Base-by-base conservation (phyloP, 1,284 basidiomycete species). In the Marasmius sp. region DNA sequence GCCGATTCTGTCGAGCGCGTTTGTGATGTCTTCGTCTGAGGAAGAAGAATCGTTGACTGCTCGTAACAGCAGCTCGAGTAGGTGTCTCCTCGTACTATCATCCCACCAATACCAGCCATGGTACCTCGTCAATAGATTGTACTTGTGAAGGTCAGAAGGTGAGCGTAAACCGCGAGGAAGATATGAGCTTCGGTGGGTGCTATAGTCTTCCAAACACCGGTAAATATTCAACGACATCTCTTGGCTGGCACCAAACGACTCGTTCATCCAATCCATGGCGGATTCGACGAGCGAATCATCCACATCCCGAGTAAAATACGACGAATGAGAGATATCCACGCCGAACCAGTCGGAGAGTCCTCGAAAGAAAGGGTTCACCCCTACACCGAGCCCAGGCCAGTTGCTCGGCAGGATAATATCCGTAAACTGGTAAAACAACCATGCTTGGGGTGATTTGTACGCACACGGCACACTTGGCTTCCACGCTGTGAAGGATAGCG, bases 101-200 rank as follows among this genome's bases (percentile, higher is more conserved):
- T 54, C 52, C 52, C 52, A 54, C 52, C 52, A 54, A 38, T 37
- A 54, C 52, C 52, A 54, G 4, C 37, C 52, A n/a, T 54, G 52
- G 20, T 54, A 54, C 36, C 36, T 54, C 27, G 52, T 54, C 52
- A 54, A 37, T 7, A 54, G 34, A 34, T 38, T 34, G 16, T 36
- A 54, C 16, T 37, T 54, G 34, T 37, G 52, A 16, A 54, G 20
- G n/a, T 54, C 52, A 18, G 52, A 54, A 7, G 37, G 52, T 8
- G 33, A 16, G 12, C 37, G 52, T 54, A 54, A 38, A 14, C 34
- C 36, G 11, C 52, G 52, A n/a, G 52, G 52, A 6, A 54, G 52
- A 34, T 47, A 47, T 8, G 37, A 34, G n/a, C 34, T 37, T 18
- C 36, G 52, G 16, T 54, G 38, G 4, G 52, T 37, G 33, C 34